Percentiles rank a stretch among this genome's conserved stretches.
phyloP scores from a whole-genome alignment of 192 early-diverging fungal genomes.

The Mortierella hygrophila region DNA sequence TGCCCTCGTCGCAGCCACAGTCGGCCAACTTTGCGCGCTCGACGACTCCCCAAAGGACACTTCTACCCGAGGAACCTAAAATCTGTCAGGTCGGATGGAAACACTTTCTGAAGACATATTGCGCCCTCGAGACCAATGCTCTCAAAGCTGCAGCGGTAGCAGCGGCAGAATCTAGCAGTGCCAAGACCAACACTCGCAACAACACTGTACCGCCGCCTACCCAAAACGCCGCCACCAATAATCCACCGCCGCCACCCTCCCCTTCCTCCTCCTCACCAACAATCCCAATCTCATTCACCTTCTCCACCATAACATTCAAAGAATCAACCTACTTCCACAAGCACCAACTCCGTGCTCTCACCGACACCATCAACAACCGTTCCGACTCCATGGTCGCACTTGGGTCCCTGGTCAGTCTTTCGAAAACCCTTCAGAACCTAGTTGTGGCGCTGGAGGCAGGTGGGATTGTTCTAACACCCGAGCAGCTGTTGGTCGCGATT shows the following conservation, averaged over 20 bases:
- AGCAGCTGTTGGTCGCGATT: conserved; percentile 1
- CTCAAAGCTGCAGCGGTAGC: neutral
- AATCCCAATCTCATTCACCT: neutral
- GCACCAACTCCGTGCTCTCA: neutral
- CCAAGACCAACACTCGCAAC: too few species aligned
- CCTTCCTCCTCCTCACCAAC: too few species aligned
- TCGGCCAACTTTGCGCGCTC: neutral
- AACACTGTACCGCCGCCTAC: too few species aligned
- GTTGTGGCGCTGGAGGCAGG: conserved; percentile 18
- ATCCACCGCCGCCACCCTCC: too few species aligned
- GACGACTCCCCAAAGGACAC: neutral
- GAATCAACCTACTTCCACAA: neutral
- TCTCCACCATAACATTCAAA: neutral
- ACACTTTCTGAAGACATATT: neutral
- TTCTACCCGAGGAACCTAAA: neutral
- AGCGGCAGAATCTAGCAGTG: neutral
- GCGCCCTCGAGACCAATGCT: neutral
- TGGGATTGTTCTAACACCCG: conserved; percentile 23
- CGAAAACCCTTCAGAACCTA: conserved; percentile 39
- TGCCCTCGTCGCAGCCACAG: neutral
- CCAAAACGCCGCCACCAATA: too few species aligned
- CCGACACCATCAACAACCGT: neutral
- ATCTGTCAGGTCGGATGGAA: conserved; percentile 1
- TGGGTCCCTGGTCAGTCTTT: conserved; percentile 19
- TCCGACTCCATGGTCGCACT: neutral